Evolutionary conservation across 73 alveolate species (phyloP), one percentile per base, ranked within the genome.

Genomic region (Uronychia binucleata): DNA sequence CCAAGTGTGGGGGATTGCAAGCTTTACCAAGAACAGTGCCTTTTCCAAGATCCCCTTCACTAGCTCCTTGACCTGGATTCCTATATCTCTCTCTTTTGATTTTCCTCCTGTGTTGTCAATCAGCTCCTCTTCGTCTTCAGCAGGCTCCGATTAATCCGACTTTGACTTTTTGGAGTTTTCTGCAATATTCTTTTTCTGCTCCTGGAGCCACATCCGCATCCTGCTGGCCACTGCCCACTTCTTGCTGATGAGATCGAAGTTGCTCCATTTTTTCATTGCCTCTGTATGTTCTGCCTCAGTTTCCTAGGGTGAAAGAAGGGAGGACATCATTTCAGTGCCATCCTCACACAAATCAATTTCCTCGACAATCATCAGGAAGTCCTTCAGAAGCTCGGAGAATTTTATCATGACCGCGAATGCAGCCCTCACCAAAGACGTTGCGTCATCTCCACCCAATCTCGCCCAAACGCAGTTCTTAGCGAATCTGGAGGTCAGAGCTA

Each of bases 331-430:
- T 34, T 59, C 93, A 13, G 30, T 85, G 34, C 74, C 80, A 0
- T 33, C 60, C 81, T 46, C 67, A 46, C 5, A 11, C n/a, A 86
- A 75, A 8, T 86, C 93, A 27, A 79, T 29, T n/a, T 81, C 85
- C 31, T 86, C 88, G 5, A 86, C 80, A 28, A 86, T 30, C 26
- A 0, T 19, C 1, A 29, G 1, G 77, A 86, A 84, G 31, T 78
- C 92, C 8, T 81, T 82, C 26, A 32, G 76, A 77, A 58, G 85
- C 59, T 85, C 88, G 30, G 79, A 33, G 78, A 84, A 77, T 30
- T 79, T 79, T 1, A 89, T 80, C 89, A 84, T 89, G n/a, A 78
- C 81, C 11, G 92, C 92, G 76, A 89, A 89, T 35, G 95, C 85
- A 28, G 89, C 85, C 28, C 95, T 28, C 0, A 85, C 28, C 27